Conservation (phyloP, 108 stramenopile genomes). For the Heterococcus sp. region DNA sequence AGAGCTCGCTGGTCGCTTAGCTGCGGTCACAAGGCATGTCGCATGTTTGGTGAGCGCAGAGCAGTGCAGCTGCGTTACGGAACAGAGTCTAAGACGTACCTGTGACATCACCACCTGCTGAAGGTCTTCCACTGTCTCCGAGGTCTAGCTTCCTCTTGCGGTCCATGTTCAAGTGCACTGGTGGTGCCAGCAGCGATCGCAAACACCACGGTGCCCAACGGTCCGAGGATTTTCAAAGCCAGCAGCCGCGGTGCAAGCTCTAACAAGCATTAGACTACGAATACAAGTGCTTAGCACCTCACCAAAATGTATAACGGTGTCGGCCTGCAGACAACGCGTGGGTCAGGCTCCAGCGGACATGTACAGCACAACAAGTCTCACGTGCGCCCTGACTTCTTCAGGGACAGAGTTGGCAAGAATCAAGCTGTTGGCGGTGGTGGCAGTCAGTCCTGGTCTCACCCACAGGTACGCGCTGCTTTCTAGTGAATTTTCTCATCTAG, state of each 20-base stretch:
- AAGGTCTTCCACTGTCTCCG: background rate
- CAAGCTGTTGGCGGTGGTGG: background rate
- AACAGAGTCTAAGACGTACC: too few relatives aligned
- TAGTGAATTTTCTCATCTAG: background rate
- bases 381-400: background rate
- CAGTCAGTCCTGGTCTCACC: background rate
- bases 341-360: conserved; percentile 52
- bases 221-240: too few relatives aligned
- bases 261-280: too few relatives aligned
- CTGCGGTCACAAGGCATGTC: too few relatives aligned
- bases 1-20: too few relatives aligned
- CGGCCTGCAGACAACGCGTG: conserved; percentile 44
- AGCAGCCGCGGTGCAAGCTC: too few relatives aligned
- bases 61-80: too few relatives aligned
- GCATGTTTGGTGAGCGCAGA: too few relatives aligned
- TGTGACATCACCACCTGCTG: too few relatives aligned
- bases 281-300: too few relatives aligned
- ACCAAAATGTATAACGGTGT: conserved; percentile 53
- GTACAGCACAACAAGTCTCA: conserved; percentile 44
- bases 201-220: too few relatives aligned
- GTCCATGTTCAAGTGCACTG: background rate
- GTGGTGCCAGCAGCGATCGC: too few relatives aligned
- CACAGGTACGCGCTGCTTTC: background rate
- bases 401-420: conserved; percentile 3
- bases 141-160: background rate